Conservation (phyloP, 2,329 filamentous ascomycete species). For the Monilinia polystroma region DNA sequence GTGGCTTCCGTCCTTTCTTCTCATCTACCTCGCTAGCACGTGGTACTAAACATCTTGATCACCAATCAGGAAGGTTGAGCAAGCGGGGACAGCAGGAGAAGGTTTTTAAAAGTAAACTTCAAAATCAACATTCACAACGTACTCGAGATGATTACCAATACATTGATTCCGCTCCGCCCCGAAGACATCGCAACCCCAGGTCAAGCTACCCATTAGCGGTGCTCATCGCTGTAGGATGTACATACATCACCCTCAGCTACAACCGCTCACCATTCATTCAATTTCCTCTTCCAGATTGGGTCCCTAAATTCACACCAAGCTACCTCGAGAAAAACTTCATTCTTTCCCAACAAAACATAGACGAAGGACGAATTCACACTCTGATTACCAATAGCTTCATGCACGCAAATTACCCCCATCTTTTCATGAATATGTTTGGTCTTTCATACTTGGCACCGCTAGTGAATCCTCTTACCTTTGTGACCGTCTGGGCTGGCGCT, state of each 20-base stretch:
- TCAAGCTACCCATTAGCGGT: conserved; percentile 18
- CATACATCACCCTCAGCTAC: conserved; percentile 15
- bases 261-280: conserved; percentile 12
- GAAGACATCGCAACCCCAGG: neutral
- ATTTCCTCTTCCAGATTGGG: neutral
- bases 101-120: neutral
- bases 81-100: neutral
- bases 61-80: neutral
- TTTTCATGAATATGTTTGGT: conserved; percentile 10
- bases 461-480: conserved; percentile 3
- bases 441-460: neutral
- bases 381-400: conserved; percentile 16
- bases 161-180: neutral
- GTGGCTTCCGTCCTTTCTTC: conserved; percentile 11
- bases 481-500: conserved; percentile 14
- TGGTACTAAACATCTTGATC: neutral
- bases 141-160: neutral
- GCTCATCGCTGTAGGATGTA: conserved; percentile 6
- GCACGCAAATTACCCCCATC: conserved; percentile 6
- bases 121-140: neutral
- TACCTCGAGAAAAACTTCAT: conserved; percentile 5
- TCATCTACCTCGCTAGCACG: conserved; percentile 9
- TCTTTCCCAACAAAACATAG: conserved; percentile 12
- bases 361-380: conserved; percentile 12
- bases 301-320: conserved; percentile 4